Evolutionary conservation across 345 rosid species (phyloP).

Genomic region (Corchorus capsularis): DNA sequence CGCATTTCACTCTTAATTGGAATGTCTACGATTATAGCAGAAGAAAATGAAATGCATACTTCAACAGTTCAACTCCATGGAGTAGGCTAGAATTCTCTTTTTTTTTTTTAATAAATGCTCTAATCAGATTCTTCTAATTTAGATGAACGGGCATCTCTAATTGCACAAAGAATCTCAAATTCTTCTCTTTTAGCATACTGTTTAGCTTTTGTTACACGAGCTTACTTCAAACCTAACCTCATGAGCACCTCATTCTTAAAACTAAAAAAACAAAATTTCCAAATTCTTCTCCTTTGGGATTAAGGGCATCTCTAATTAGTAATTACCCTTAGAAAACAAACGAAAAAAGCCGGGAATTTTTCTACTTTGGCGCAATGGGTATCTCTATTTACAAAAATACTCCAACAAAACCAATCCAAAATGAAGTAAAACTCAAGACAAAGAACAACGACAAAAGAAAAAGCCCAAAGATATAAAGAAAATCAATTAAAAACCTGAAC

Average conservation of each 20-base stretch:
- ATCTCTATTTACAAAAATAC: not conserved
- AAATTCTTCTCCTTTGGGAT: not conserved
- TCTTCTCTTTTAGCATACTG: not conserved
- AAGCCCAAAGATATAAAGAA: not conserved
- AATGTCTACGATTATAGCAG: not conserved
- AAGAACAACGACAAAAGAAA: not conserved
- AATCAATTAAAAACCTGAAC: conserved; percentile 42
- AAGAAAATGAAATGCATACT: not conserved
- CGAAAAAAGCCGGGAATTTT: too few species aligned
- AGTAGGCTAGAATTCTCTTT: not conserved
- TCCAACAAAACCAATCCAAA: not conserved
- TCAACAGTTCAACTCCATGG: not conserved
- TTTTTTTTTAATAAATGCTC: not conserved
- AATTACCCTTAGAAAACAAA: too few species aligned
- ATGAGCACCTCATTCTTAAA: too few species aligned
- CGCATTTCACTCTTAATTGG: not conserved
- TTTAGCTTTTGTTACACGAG: not conserved
- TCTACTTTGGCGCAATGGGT: not conserved
- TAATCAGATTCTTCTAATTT: conserved; percentile 7
- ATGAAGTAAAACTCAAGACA: conserved; percentile 10
- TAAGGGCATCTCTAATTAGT: too few species aligned
- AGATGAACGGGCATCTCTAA: not conserved
- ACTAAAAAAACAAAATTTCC: not conserved
- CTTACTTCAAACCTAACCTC: not conserved
- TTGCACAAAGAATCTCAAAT: not conserved